These are phyloP conservation scores for Malbranchea zuffiana DNA, from an alignment of 2,329 filamentous ascomycete genomes.

Conservation along the genomic window DNA sequence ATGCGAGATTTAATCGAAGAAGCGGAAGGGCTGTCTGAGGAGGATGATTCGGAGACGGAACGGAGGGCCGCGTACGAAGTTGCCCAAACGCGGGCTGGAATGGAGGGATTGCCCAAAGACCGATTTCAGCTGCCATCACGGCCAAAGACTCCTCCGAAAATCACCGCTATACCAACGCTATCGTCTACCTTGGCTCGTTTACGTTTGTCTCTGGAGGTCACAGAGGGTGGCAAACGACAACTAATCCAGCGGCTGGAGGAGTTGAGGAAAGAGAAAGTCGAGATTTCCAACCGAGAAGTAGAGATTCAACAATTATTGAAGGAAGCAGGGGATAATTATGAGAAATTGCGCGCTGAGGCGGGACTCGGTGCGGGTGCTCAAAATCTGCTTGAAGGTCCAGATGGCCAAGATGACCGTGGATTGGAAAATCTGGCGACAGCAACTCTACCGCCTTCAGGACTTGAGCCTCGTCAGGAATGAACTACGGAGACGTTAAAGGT, in stretches of 20 bases:
- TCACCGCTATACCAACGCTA: constrained; percentile 67
- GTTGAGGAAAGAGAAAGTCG: constrained; percentile 55
- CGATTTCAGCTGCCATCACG: constrained; percentile 27
- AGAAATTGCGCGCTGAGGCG: constrained; percentile 42
- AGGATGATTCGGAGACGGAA: constrained; percentile 53
- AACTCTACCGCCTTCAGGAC: constrained; percentile 1
- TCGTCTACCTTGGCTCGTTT: constrained; percentile 55
- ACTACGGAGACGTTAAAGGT: background rate
- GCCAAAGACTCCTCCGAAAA: constrained; percentile 55
- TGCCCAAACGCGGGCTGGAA: constrained; percentile 75
- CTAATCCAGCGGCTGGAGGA: constrained; percentile 55
- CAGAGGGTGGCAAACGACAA: constrained; percentile 52
- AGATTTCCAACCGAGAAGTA: constrained; percentile 57
- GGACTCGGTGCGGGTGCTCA: constrained; percentile 21
- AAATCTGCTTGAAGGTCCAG: constrained; percentile 19
- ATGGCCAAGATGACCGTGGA: constrained; percentile 25
- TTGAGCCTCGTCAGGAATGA: no score
- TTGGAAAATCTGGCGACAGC: constrained; percentile 29
- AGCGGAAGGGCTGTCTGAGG: constrained; percentile 57
- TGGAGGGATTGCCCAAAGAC: constrained; percentile 53
- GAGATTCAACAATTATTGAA: constrained; percentile 73
- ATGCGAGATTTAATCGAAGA: constrained; percentile 76
- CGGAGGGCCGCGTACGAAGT: constrained; percentile 72
- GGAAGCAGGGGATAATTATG: constrained; percentile 65
- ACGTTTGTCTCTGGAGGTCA: constrained; percentile 48